These are phyloP conservation scores for Camellia japonica DNA, from an alignment of 148 eudicot genomes.

Conservation along the genomic window DNA sequence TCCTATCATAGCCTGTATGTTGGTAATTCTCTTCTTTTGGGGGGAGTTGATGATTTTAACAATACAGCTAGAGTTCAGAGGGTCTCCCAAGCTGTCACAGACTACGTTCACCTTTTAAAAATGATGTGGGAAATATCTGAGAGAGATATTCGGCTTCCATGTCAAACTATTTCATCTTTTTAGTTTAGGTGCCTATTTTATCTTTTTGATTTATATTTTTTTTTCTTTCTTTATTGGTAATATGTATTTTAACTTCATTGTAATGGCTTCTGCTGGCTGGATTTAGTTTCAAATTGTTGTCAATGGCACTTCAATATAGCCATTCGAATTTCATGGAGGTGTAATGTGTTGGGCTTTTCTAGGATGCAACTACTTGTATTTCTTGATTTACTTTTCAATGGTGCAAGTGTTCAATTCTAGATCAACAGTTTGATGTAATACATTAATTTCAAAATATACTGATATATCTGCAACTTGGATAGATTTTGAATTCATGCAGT, in stretches of 20 bases:
- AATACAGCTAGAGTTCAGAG: constrained; percentile 1
- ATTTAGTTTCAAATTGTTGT: constrained; percentile 6
- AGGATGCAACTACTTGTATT: not conserved
- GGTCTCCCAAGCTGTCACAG: constrained; percentile 3
- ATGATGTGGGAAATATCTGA: not conserved
- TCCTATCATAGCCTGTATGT: not conserved
- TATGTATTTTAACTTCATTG: not conserved
- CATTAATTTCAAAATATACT: not conserved
- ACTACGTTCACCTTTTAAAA: constrained; percentile 3
- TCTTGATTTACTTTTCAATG: constrained; percentile 2
- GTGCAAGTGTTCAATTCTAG: constrained; percentile 5
- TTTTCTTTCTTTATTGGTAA: not conserved
- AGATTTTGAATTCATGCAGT: not conserved
- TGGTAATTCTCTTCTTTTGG: not conserved
- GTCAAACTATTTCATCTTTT: constrained; percentile 5
- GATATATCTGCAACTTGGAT: not conserved
- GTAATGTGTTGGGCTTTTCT: not conserved
- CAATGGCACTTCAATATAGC: not conserved
- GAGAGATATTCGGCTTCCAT: not conserved
- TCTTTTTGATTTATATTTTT: not conserved
- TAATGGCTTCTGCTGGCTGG: not conserved
- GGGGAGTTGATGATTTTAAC: not conserved
- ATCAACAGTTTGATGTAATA: not conserved
- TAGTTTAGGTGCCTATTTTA: not conserved
- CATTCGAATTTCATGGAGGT: not conserved